Evolutionary conservation across 1,284 basidiomycete genomes (phyloP).

Genomic region (Trichosporon sp.): DNA sequence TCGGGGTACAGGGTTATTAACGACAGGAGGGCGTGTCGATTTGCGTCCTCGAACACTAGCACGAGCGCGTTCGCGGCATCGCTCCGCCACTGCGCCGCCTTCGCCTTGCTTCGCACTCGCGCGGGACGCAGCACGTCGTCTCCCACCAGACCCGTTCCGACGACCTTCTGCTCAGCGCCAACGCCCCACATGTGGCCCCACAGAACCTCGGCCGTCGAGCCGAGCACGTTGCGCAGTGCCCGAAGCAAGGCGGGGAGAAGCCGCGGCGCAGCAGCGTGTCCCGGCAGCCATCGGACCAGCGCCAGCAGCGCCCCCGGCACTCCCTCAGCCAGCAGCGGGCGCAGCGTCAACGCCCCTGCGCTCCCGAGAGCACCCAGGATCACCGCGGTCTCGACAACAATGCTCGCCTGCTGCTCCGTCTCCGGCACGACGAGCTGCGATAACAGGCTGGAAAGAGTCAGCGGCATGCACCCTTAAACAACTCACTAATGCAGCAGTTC

Average conservation of each 20-base stretch:
- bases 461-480: neutral
- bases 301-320: constrained; percentile 40
- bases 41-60: constrained; percentile 45
- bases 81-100: constrained; percentile 30
- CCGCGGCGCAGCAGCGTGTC: constrained; percentile 20
- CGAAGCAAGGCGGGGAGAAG: constrained; percentile 43
- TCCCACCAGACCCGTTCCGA: constrained; percentile 48
- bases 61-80: constrained; percentile 37
- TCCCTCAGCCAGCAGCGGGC: constrained; percentile 39
- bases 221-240: constrained; percentile 49
- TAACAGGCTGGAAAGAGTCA: constrained; percentile 29
- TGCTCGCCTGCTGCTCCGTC: constrained; percentile 30
- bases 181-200: constrained; percentile 56
- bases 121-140: constrained; percentile 31
- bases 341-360: constrained; percentile 48
- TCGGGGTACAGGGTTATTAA: constrained; percentile 39
- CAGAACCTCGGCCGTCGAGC: constrained; percentile 49
- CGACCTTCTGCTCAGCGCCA: constrained; percentile 47
- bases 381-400: constrained; percentile 51
- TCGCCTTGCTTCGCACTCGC: constrained; percentile 28
- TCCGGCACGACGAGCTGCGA: constrained; percentile 30
- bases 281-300: constrained; percentile 34
- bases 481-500: constrained; percentile 45
- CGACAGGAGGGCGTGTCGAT: constrained; percentile 41
- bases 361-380: constrained; percentile 55